Evolutionary conservation across 306 rosid species (phyloP), one percentile per base, ranked within the genome.

Genomic region (Hippophae gyantsensis): DNA sequence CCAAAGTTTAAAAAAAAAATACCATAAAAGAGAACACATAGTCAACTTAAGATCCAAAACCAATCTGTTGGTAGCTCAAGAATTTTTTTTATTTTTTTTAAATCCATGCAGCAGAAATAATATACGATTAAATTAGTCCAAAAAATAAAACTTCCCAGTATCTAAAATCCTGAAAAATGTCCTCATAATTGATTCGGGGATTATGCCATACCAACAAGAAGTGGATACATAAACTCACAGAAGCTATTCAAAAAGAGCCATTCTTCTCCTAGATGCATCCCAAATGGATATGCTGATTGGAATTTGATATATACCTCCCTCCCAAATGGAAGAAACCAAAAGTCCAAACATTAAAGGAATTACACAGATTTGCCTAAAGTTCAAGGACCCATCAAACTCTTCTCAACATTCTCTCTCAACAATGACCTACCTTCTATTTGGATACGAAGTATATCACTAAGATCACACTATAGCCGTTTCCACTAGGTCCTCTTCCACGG

Each of bases 141-240:
- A 32, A 4, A 32, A 68, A 71, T 64, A 63, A 78, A 49, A 83
- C 57, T 72, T 62, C 71, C 81, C 81, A 57, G 52, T 38, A 72
- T 10, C 64, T 73, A 75, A 71, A 80, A 78, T 53, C 40, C 64
- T 62, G 79, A 75, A 78, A 72, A 64, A 67, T 66, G 65, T 62
- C 71, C 76, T 38, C 6, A 62, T 58, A 54, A 32, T 32, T 57
- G 23, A 65, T 27, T 58, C 58, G 32, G 42, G 69, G 54, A 53
- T 62, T 58, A 58, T 44, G 69, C 52, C 49, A 70, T 43, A 61
- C 63, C 74, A 51, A 45, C 61, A 64, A 61, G 68, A 64, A 60
- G 71, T 49, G 72, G 71, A 49, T 68, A 82, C 81, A 66, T 42
- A 67, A 55, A 71, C 80, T 67, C 43, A 64, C 26, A 27, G 57